Evolutionary conservation across 164 flowering plant genomes (phyloP).

Genomic region (Chimonanthus salicifolius): DNA sequence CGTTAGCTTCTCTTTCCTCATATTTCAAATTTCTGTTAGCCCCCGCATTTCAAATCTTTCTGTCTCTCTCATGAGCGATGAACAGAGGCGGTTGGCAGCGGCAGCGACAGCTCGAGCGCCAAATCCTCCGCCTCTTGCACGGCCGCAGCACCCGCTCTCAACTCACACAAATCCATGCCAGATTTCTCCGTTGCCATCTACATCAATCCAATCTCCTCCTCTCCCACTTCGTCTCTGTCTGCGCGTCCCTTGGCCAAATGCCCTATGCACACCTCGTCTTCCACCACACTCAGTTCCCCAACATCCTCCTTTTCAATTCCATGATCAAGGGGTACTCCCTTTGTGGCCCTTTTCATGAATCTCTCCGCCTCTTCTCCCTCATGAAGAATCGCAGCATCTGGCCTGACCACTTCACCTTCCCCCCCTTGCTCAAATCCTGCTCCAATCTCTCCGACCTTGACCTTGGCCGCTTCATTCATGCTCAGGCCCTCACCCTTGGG

Average conservation of each 20-base stretch:
- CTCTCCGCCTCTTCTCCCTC: constrained; percentile 33
- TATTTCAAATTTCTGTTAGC: constrained; percentile 2
- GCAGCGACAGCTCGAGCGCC: constrained; percentile 43
- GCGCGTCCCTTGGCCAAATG: constrained; percentile 37
- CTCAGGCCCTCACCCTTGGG: constrained; percentile 41
- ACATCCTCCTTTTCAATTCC: constrained; percentile 64
- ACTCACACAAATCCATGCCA: constrained; percentile 70
- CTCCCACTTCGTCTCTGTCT: constrained; percentile 70
- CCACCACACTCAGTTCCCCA: constrained; percentile 45
- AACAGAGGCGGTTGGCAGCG: constrained; percentile 8
- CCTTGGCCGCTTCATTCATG: constrained; percentile 49
- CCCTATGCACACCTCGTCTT: constrained; percentile 56
- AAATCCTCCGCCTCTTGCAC: constrained; percentile 68
- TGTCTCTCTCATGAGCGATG: constrained; percentile 3
- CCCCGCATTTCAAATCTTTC: background rate
- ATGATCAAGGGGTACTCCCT: constrained; percentile 73
- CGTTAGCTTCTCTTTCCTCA: background rate
- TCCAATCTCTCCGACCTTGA: constrained; percentile 27
- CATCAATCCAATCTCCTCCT: constrained; percentile 65
- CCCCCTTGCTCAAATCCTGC: constrained; percentile 73
- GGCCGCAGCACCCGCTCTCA: constrained; percentile 42
- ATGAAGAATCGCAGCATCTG: constrained; percentile 54
- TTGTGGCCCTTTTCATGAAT: constrained; percentile 37
- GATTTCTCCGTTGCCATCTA: constrained; percentile 62
- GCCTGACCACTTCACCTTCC: constrained; percentile 71